Evolutionary conservation across 345 rosid species (phyloP), one percentile per base, ranked within the genome.

Genomic region (Brassica rapa): DNA sequence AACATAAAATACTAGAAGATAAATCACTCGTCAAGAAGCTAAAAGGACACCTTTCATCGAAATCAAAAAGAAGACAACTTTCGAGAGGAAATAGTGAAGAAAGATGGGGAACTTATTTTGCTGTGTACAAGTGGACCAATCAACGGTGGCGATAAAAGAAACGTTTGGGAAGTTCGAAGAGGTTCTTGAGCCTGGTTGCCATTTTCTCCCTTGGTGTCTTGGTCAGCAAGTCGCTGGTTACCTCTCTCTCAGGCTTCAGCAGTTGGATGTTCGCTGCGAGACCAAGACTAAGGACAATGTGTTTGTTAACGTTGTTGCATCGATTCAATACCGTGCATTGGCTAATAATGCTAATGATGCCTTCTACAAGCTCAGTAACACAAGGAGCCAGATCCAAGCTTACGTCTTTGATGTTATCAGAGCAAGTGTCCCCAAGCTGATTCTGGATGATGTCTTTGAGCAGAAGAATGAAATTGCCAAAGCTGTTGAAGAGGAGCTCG

Each of bases 261-360:
- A 89, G 66, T 64, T 89, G 23, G 93, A 89, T 29, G 93, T 89
- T 41, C 83, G 82, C 27, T 89, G 91, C 71, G 90, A 89, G 83
- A 89, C 96, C 11, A 89, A 89, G 82, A 85, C 93, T 1, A 88
- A 86, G 93, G 89, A 86, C 53, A 87, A 84, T 59, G 90, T 87
- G 43, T 86, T 87, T 83, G 90, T 87, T 62, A 87, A 74, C 21
- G 87, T 87, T 68, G 88, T 85, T 65, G 90, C 90, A 30, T 87
- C 90, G 1, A 62, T 87, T 61, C 88, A 87, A 10, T 87, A 85
- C 76, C 85, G 83, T 27, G 88, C 87, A 19, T 67, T 87, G 23
- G 84, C 87, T 12, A 60, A 83, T 14, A 79, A 87, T 39, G 90
- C 90, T 0, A 80, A 23, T 30, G 90, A 87, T 79, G 90, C 90